Conservation (phyloP, 2,329 filamentous ascomycete species). For the Plectosphaerella plurivora region DNA sequence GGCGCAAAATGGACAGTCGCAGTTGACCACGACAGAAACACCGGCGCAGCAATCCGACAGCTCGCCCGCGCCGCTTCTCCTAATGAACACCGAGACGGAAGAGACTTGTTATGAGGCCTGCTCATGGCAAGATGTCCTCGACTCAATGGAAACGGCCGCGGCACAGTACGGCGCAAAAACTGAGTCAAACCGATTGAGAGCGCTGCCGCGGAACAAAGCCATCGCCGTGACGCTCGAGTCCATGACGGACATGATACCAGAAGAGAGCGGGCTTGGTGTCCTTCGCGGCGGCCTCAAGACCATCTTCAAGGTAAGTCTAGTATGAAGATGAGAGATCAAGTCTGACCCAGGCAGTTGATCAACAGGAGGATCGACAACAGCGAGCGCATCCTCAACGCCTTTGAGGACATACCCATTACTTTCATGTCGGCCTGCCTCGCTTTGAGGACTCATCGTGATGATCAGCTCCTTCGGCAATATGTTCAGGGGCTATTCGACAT, state of each 20-base stretch:
- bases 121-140: neutral
- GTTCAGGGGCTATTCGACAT: neutral
- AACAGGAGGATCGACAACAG: neutral
- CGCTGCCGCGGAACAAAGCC: neutral
- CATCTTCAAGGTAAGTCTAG: neutral
- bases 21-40: too few relatives aligned
- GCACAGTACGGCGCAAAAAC: neutral
- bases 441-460: neutral
- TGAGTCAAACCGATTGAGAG: neutral
- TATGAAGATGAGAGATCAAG: too few relatives aligned
- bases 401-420: neutral
- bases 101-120: neutral
- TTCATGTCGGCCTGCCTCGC: neutral
- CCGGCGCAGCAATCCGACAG: too few relatives aligned
- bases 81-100: neutral
- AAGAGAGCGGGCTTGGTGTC: neutral
- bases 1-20: too few relatives aligned
- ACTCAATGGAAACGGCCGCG: neutral
- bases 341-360: neutral
- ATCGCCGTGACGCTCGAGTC: neutral
- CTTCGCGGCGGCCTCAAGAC: neutral
- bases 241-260: neutral
- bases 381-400: neutral
- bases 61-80: too few relatives aligned
- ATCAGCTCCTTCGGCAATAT: neutral